phyloP scores from a whole-genome alignment of 1,284 basidiomycete species.

The Ustilago bromivora region DNA sequence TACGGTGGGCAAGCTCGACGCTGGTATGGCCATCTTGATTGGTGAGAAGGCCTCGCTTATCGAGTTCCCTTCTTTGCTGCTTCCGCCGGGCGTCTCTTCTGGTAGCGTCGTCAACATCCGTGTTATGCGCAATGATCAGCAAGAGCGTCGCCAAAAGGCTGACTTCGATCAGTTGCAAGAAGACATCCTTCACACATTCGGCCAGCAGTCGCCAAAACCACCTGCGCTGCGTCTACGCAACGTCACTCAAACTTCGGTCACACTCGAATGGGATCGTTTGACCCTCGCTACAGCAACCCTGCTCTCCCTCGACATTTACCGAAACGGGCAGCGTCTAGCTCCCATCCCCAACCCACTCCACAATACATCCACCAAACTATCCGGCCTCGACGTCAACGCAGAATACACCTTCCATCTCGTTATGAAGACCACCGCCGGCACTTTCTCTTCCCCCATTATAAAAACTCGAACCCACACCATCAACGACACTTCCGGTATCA shows the following conservation, averaged over 20 bases:
- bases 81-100: conserved; percentile 62
- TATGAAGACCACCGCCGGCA: conserved; percentile 65
- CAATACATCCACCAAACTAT: conserved; percentile 67
- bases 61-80: conserved; percentile 68
- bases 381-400: conserved; percentile 64
- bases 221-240: conserved; percentile 62
- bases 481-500: conserved; percentile 65
- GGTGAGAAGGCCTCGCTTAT: conserved; percentile 68
- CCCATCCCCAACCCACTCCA: conserved; percentile 65
- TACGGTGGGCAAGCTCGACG: conserved; percentile 69
- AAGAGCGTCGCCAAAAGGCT: conserved; percentile 58
- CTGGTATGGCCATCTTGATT: conserved; percentile 69
- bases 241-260: conserved; percentile 68
- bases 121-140: conserved; percentile 62
- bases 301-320: conserved; percentile 65
- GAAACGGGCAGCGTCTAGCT: conserved; percentile 65
- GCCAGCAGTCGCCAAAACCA: conserved; percentile 57
- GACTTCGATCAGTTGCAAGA: conserved; percentile 67
- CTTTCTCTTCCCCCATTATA: conserved; percentile 59
- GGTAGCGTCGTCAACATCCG: conserved; percentile 68
- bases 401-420: conserved; percentile 69
- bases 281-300: conserved; percentile 61
- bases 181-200: conserved; percentile 65
- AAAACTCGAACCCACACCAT: conserved; percentile 65
- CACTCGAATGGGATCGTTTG: conserved; percentile 67